Evolutionary conservation across 83 land plant species (phyloP), one percentile per base, ranked within the genome.

Genomic region (Picea engelmannii): DNA sequence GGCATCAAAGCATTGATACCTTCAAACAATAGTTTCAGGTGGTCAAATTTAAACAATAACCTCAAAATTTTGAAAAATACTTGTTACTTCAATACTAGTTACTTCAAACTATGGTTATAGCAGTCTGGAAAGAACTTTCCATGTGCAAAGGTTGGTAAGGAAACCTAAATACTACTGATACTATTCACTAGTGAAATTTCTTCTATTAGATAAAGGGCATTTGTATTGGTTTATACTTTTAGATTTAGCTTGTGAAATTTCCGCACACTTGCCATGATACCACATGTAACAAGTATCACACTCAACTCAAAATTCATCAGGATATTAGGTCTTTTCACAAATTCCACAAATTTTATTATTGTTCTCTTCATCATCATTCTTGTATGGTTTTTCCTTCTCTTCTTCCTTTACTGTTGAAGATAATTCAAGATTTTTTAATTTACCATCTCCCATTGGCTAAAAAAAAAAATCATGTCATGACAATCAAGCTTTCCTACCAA

Each of bases 161-260:
- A 47, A 69, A 21, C 12, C 12, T 42, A 16, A 23, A 16, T 42
- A 42, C 55, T 24, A 73, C 7, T 73, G 6, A 20, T 73, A 73
- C 0, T 4, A 16, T 73, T 73, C 76, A 73, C 88, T 89, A 84
- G 75, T 85, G 84, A 44, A 85, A 77, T 70, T 83, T 90, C 89
- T 92, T 94, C 83, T 85, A 64, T 83, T 84, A 79, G 95, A 94
- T 15, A 89, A 84, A 6, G 96, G 96, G 81, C 96, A 94, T 77
- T 94, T 94, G 83, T 94, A 94, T 85, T 92, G 92, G 83, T 92
- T 94, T 38, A 94, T 94, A 80, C 82, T 91, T 89, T 94, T 93
- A 31, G 96, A 95, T 80, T 89, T 92, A 6, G 95, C 94, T 31
- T 91, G 90, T 23, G 96, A 92, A 83, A 94, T 90, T 88, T 90